Percentiles rank a stretch among this genome's conserved stretches.
These are phyloP conservation scores for Cladosporium velox DNA, from an alignment of 2,329 filamentous ascomycete genomes.

Conservation along the genomic window DNA sequence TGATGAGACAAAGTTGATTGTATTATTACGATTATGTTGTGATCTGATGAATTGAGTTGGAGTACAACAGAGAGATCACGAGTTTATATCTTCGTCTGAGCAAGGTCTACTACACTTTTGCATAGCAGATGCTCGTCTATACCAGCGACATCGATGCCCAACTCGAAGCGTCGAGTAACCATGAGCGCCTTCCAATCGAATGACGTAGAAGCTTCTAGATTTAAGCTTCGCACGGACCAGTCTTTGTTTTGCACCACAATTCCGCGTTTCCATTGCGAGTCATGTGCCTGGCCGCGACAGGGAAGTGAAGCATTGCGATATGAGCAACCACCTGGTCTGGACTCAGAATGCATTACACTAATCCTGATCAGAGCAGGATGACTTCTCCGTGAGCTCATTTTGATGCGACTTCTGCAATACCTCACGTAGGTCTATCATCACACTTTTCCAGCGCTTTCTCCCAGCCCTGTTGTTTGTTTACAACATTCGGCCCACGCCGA, in stretches of 20 bases:
- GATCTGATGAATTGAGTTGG: not conserved
- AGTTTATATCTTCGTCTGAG: conserved; percentile 5
- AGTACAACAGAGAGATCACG: not conserved
- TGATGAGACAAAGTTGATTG: not conserved
- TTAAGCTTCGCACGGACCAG: conserved; percentile 5
- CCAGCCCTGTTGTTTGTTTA: conserved; percentile 5
- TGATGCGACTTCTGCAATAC: not conserved
- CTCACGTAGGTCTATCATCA: not conserved
- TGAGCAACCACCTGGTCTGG: conserved; percentile 2
- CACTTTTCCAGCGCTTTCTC: not conserved
- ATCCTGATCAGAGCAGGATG: not conserved
- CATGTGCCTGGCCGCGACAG: not conserved
- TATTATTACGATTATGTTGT: not conserved
- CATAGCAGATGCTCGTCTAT: conserved; percentile 3
- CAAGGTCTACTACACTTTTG: not conserved
- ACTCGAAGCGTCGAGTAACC: conserved; percentile 13
- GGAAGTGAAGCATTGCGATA: not conserved
- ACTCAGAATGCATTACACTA: not conserved
- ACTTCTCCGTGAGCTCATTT: not conserved
- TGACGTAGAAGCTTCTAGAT: conserved; percentile 12
- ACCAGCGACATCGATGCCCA: conserved; percentile 14
- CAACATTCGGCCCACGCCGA: not conserved
- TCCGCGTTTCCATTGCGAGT: not conserved
- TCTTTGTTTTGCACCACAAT: not conserved
- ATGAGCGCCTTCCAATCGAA: conserved; percentile 5